These are phyloP conservation scores for Fusarium xylarioides DNA, from an alignment of 2,329 filamentous ascomycete species.

Conservation along the genomic window DNA sequence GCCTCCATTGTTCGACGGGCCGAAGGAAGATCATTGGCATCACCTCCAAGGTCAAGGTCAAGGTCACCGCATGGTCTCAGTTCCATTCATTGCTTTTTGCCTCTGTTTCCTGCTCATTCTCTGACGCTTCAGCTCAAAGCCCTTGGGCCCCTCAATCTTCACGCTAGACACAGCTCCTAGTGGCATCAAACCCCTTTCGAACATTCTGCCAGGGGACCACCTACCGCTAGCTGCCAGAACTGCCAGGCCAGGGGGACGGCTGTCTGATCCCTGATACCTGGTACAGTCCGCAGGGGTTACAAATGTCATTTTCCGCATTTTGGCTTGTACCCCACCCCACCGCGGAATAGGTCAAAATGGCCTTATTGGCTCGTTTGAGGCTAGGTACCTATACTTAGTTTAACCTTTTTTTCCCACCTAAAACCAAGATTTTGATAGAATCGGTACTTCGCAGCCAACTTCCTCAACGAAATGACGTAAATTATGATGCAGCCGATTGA, in stretches of 20 bases:
- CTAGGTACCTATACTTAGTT: too few species aligned
- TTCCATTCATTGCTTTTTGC: neutral
- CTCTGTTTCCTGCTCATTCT: neutral
- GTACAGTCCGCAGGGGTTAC: too few species aligned
- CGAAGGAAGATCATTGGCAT: slow-evolving; percentile 6
- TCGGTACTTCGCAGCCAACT: too few species aligned
- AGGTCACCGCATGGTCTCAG: neutral
- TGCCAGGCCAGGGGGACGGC: slow-evolving; percentile 20
- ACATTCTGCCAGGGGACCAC: slow-evolving; percentile 22
- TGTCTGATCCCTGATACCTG: slow-evolving; percentile 18
- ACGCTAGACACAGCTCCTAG: slow-evolving; percentile 30
- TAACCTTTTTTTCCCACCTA: too few species aligned
- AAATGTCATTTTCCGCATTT: too few species aligned
- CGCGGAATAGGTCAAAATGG: too few species aligned
- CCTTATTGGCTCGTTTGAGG: too few species aligned
- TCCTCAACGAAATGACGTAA: too few species aligned
- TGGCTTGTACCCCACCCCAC: too few species aligned
- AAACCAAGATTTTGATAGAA: too few species aligned
- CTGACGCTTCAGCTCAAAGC: slow-evolving; percentile 7
- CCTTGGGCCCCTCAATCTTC: slow-evolving; percentile 20
- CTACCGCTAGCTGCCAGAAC: slow-evolving; percentile 23
- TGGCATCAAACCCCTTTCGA: slow-evolving; percentile 32
- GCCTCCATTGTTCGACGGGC: neutral
- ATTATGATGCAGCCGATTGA: too few species aligned
- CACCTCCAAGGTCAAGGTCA: slow-evolving; percentile 1